These are phyloP conservation scores for Ammopiptanthus mongolicus DNA, from an alignment of 306 rosid species.

Conservation along the genomic window DNA sequence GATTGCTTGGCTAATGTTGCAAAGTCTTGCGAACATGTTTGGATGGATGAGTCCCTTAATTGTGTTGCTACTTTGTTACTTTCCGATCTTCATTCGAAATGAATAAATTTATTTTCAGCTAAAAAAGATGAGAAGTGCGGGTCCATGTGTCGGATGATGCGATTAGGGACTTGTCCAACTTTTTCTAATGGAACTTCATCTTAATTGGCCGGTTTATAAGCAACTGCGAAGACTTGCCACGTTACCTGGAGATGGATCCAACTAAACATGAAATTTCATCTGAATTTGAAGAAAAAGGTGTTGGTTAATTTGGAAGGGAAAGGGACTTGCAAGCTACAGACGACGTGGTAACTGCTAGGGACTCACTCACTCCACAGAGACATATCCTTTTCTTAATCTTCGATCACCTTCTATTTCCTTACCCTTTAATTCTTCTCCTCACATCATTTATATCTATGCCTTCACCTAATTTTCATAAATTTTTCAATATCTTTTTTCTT, in stretches of 20 bases:
- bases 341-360: background rate
- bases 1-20: too few species aligned
- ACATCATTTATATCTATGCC: background rate
- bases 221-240: background rate
- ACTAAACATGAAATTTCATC: background rate
- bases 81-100: too few species aligned
- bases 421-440: background rate
- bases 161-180: background rate
- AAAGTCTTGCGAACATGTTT: too few species aligned
- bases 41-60: too few species aligned
- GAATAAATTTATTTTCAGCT: too few species aligned
- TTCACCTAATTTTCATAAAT: background rate
- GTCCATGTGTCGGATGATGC: background rate
- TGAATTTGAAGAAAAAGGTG: background rate
- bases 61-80: too few species aligned
- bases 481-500: too few species aligned
- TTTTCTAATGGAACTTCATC: background rate
- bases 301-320: conserved; percentile 8
- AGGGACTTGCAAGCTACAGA: conserved; percentile 14
- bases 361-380: background rate
- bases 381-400: background rate
- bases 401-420: background rate
- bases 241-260: conserved; percentile 10
- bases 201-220: background rate
- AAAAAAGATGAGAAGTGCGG: background rate